Evolutionary conservation across 2,329 filamentous ascomycete genomes (phyloP), one percentile per base, ranked within the genome.

Genomic region (Xylariaceae sp.): DNA sequence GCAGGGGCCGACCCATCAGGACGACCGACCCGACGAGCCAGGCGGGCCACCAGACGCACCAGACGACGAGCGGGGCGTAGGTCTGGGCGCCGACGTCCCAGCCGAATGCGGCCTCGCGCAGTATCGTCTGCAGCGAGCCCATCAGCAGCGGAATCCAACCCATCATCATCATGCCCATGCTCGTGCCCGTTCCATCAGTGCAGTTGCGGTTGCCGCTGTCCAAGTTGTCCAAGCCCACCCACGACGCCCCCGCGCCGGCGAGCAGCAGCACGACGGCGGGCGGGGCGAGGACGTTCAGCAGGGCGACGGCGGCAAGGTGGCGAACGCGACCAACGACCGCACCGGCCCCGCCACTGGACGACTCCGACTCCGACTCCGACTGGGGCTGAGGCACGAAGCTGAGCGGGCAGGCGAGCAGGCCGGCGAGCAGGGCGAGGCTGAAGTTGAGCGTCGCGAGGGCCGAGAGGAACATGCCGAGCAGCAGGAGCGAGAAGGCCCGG

Each of bases 391-490:
- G 68, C 13, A 81, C 66, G 55, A 94, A 95, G n/a, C 78, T 80
- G 11, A 96, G 67, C 0, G 90, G 90, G 3, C 75, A 67, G 27
- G 85, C 78, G 29, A 90, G 64, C 2, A 96, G 64, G 23, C 92
- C 92, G 32, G 95, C 68, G 23, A 94, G 67, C 54, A 96, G 81
- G 30, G 87, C 80, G 11, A 95, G 78, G 3, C 83, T 88, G 68
- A 98, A 98, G 62, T 98, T 98, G 32, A 98, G 75, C 0, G 90
- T 98, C 3, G 92, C 90, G 10, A 98, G 80, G 1, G 89, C 83
- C 10, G 89, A 89, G 44, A 98, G 77, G 50, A 87, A 89, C 67
- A 95, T 85, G 49, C 92, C 92, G 0, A 96, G 75, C 8, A 94
- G 69, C 10, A 98, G 77, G n/a, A 96, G 75, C 5, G 88, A 94